Conservation (phyloP, 83 land plant species). For the Isoetes engelmannii region DNA sequence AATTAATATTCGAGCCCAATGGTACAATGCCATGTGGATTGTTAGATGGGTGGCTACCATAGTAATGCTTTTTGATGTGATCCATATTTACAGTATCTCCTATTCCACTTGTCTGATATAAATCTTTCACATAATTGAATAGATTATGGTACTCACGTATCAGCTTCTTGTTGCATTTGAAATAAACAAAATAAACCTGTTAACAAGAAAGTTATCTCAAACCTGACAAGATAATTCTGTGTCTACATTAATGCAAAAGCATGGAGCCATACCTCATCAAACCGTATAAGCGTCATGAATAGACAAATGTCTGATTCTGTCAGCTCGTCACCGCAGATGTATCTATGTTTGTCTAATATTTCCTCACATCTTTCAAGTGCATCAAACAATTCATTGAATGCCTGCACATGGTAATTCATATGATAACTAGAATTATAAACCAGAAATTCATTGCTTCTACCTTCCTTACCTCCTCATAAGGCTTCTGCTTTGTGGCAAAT, state of each 20-base stretch:
- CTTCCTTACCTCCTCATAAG: conserved; percentile 52
- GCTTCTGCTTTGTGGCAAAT: conserved; percentile 62
- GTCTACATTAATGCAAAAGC: too few relatives aligned
- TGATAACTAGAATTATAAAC: too few relatives aligned
- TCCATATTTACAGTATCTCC: conserved; percentile 58
- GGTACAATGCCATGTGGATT: conserved; percentile 67
- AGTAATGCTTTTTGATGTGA: conserved; percentile 74
- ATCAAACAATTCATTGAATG: conserved; percentile 48
- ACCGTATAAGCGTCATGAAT: conserved; percentile 80
- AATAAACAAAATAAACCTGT: conserved; percentile 72
- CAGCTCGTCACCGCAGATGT: conserved; percentile 54
- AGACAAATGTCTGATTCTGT: conserved; percentile 81
- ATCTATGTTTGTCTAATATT: conserved; percentile 57
- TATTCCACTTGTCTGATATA: conserved; percentile 64
- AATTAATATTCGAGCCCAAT: conserved; percentile 52
- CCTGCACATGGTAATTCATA: conserved; percentile 31
- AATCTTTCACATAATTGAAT: conserved; percentile 79
- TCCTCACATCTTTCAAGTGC: conserved; percentile 67
- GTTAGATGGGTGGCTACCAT: conserved; percentile 75
- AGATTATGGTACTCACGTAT: conserved; percentile 64
- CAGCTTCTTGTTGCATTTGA: conserved; percentile 79
- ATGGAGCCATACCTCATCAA: conserved; percentile 63
- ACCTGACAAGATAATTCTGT: too few relatives aligned
- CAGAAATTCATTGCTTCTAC: too few relatives aligned
- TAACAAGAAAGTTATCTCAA: too few relatives aligned